phyloP scores from a whole-genome alignment of 139 green algal genomes.

The Micractinium conductrix region DNA sequence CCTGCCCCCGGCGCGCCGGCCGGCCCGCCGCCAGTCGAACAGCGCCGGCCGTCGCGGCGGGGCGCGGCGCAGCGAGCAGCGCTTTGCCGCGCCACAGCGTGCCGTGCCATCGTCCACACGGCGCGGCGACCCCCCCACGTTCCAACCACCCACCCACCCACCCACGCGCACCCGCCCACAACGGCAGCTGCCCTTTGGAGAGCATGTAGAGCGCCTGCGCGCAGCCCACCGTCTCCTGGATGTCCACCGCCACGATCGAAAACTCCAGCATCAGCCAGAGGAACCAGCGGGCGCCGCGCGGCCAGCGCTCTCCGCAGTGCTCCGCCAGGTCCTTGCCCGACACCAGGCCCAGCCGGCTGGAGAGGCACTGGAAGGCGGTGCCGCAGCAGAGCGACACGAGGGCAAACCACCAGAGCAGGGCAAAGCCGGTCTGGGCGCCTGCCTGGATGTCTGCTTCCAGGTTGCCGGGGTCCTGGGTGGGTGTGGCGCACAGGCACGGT shows the following conservation, averaged over 20 bases:
- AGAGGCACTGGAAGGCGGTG: constrained; percentile 41
- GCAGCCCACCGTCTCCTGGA: constrained; percentile 78
- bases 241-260: constrained; percentile 74
- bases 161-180: constrained; percentile 60
- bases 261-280: constrained; percentile 87
- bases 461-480: constrained; percentile 34
- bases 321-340: constrained; percentile 35
- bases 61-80: no score
- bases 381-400: constrained; percentile 23
- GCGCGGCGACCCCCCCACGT: no score
- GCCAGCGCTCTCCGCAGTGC: constrained; percentile 46
- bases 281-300: constrained; percentile 23
- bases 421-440: constrained; percentile 38
- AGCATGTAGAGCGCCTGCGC: constrained; percentile 82
- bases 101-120: no score
- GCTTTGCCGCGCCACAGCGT: no score
- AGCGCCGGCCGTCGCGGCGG: no score
- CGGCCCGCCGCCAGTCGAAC: no score
- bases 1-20: no score
- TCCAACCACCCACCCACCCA: no score
- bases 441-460: constrained; percentile 48
- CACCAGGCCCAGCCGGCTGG: constrained; percentile 34
- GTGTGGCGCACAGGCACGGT: background rate
- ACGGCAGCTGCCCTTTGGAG: constrained; percentile 58
- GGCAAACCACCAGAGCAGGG: constrained; percentile 44